Evolutionary conservation across 73 alveolate species (phyloP), one percentile per base, ranked within the genome.

Genomic region (Symbiodinium natans): DNA sequence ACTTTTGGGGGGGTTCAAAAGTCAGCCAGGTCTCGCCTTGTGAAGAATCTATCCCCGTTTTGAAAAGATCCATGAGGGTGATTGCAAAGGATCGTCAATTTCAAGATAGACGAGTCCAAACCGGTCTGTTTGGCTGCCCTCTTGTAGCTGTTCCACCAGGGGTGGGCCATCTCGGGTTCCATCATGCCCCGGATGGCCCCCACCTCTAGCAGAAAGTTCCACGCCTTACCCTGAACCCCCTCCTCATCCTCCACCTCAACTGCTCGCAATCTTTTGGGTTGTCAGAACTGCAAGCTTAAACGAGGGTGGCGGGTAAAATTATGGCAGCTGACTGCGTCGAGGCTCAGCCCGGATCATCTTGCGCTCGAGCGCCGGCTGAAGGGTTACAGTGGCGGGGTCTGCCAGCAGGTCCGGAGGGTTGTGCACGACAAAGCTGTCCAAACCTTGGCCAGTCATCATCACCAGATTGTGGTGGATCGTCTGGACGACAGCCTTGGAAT

Each of bases 141-240:
- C 82, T n/a, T 17, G 31, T 43, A 85, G 1, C 36, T 1, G 36
- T 85, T 85, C 93, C 93, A 85, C 38, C 33, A n/a, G 0, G 93
- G 82, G 19, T 85, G 93, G 25, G 82, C 42, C 3, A 85, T n/a
- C 52, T 85, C 93, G 3, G 93, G 93, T 13, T 41, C 25, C 23
- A 48, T 13, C 25, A 43, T 39, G 33, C 56, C 10, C 19, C 93
- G 80, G n/a, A 85, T 3, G 38, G 82, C 93, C 3, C 34, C 93
- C 25, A 19, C 52, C 1, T n/a, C 21, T 33, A 23, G 13, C 1
- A 85, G 68, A 34, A 43, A 85, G 39, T 85, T 73, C 34, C 38
- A 21, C 17, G 93, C 93, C 21, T 48, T 43, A 38, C 11, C 46
- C 19, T 85, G 82, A 46, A 29, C 6, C 34, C 46, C 86, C 39